A percentile compares a stretch with the other conserved stretches of the same genome.
Conservation (phyloP, 306 rosid species). For the Medicago ruthenica region DNA sequence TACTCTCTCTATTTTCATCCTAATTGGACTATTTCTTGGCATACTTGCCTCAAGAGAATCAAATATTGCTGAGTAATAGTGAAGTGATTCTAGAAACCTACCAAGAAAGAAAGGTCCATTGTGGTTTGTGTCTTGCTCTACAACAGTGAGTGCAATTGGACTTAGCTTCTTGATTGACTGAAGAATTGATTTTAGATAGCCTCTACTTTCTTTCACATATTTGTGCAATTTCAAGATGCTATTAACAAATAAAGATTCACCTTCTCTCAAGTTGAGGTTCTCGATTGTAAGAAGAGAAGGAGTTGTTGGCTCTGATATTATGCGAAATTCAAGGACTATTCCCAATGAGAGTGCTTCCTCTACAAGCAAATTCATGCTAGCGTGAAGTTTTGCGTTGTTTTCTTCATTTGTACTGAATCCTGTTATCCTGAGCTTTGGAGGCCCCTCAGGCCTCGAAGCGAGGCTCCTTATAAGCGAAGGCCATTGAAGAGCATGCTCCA, state of each 20-base stretch:
- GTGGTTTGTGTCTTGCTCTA: slow-evolving; percentile 87
- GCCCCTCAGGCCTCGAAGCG: slow-evolving; percentile 69
- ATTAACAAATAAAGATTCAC: slow-evolving; percentile 65
- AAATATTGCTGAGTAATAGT: slow-evolving; percentile 82
- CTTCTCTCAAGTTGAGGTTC: slow-evolving; percentile 69
- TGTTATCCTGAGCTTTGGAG: slow-evolving; percentile 63
- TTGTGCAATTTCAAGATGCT: slow-evolving; percentile 66
- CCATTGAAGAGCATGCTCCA: slow-evolving; percentile 82
- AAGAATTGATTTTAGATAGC: slow-evolving; percentile 66
- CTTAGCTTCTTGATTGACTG: slow-evolving; percentile 70
- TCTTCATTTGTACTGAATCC: slow-evolving; percentile 51
- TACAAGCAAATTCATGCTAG: slow-evolving; percentile 56
- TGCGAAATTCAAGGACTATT: slow-evolving; percentile 52
- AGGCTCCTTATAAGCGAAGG: slow-evolving; percentile 74
- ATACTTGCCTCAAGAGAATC: slow-evolving; percentile 75
- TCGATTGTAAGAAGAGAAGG: slow-evolving; percentile 64
- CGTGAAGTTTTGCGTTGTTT: slow-evolving; percentile 45
- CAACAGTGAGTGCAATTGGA: slow-evolving; percentile 60
- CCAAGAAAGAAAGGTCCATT: slow-evolving; percentile 87
- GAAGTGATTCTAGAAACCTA: slow-evolving; percentile 74
- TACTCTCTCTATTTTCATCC: slow-evolving; percentile 69
- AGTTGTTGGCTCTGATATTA: slow-evolving; percentile 52
- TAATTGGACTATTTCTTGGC: slow-evolving; percentile 57
- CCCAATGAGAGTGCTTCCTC: slow-evolving; percentile 68
- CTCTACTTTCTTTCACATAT: slow-evolving; percentile 74